Percentiles rank a stretch among this genome's conserved stretches.
Conservation (phyloP, 83 land plant species). For the Diphasiastrum complanatum region DNA sequence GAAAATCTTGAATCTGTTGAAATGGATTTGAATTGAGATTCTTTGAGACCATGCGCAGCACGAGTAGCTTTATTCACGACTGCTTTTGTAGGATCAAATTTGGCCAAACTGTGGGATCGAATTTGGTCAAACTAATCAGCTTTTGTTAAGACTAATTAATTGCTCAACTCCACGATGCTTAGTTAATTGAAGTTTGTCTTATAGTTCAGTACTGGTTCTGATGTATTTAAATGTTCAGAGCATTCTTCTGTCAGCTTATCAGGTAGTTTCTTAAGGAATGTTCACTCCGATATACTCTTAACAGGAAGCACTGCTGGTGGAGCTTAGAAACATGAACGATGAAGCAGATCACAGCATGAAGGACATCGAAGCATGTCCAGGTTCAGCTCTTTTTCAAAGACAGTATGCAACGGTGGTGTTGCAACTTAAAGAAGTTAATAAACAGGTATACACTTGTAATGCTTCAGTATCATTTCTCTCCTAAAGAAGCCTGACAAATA, state of each 20-base stretch:
- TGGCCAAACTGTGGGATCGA: too few relatives aligned
- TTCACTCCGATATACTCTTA: not conserved
- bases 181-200: too few relatives aligned
- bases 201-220: too few relatives aligned
- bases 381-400: constrained; percentile 56
- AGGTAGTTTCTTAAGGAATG: not conserved
- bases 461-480: not conserved
- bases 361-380: constrained; percentile 45
- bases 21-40: too few relatives aligned
- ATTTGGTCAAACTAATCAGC: too few relatives aligned
- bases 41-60: too few relatives aligned
- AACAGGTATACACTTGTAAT: constrained; percentile 44
- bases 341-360: constrained; percentile 45
- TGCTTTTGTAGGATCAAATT: too few relatives aligned
- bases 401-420: constrained; percentile 70
- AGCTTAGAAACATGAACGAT: constrained; percentile 68
- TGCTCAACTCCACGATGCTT: too few relatives aligned
- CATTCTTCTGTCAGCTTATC: not conserved
- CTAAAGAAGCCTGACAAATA: not conserved
- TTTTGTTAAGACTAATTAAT: too few relatives aligned
- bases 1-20: too few relatives aligned
- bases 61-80: too few relatives aligned
- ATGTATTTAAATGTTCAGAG: not conserved
- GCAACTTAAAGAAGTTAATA: constrained; percentile 69
- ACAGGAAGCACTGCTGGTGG: constrained; percentile 67